Evolutionary conservation across 2,329 filamentous ascomycete genomes (phyloP).

Genomic region (Alternaria longipes): DNA sequence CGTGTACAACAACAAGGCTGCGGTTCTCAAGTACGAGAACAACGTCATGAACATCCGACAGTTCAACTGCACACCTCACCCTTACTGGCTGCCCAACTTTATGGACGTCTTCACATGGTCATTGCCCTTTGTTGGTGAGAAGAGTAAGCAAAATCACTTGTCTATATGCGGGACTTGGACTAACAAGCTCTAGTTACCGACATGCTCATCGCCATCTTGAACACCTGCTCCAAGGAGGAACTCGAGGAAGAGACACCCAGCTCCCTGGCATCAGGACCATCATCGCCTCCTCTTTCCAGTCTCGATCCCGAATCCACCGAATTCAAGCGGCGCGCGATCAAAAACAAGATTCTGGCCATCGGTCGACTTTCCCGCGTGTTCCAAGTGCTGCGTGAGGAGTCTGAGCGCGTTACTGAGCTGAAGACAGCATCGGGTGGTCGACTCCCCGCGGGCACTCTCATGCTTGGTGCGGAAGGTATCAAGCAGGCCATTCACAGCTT

Average conservation of each 20-base stretch:
- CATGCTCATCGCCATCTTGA: conserved; percentile 98
- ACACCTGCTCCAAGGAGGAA: conserved; percentile 98
- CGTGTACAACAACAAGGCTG: conserved; percentile 99
- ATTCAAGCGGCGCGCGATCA: conserved; percentile 94
- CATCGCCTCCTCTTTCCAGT: conserved; percentile 73
- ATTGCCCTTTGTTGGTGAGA: conserved; percentile 96
- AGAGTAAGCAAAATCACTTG: conserved; percentile 58
- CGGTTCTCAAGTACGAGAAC: conserved; percentile 98
- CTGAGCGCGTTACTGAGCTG: conserved; percentile 93
- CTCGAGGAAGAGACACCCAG: conserved; percentile 87
- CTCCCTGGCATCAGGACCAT: conserved; percentile 73
- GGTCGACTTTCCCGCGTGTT: conserved; percentile 96
- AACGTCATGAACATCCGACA: conserved; percentile 99
- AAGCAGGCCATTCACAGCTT: conserved; percentile 98
- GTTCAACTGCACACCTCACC: conserved; percentile 99
- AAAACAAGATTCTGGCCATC: conserved; percentile 99
- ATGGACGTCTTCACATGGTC: conserved; percentile 99
- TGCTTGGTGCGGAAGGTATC: conserved; percentile 97
- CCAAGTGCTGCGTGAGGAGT: conserved; percentile 97
- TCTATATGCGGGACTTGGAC: background rate
- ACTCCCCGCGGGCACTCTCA: conserved; percentile 92
- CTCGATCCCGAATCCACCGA: conserved; percentile 87
- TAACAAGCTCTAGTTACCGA: conserved; percentile 72
- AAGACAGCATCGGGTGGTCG: conserved; percentile 95
- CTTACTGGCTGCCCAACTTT: conserved; percentile 99